Conservation (phyloP, 176 grass and related monocot genomes). For the Phoenix dactylifera region DNA sequence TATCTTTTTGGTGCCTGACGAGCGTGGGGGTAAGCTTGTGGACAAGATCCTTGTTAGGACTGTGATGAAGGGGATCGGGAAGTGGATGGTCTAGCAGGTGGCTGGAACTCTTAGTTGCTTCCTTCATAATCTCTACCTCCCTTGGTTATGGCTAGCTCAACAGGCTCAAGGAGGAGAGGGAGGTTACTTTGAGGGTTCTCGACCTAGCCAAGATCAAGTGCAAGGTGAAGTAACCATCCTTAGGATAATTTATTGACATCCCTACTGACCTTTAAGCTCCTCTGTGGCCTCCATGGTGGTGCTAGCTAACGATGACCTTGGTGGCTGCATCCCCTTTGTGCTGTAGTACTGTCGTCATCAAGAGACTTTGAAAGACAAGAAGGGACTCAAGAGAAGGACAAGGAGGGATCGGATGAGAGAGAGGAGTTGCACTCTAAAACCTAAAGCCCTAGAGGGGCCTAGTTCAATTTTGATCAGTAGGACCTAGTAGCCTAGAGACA, state of each 20-base stretch:
- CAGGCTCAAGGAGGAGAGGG: conserved; percentile 80
- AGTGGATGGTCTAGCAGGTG: conserved; percentile 84
- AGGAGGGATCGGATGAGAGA: too few species aligned
- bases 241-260: conserved; percentile 27
- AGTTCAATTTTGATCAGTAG: too few species aligned
- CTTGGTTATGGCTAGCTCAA: conserved; percentile 55
- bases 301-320: too few species aligned
- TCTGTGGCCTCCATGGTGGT: too few species aligned
- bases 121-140: conserved; percentile 59
- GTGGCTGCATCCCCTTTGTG: too few species aligned
- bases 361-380: too few species aligned
- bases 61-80: conserved; percentile 80
- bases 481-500: too few species aligned
- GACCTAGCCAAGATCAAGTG: conserved; percentile 51
- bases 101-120: conserved; percentile 70
- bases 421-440: too few species aligned
- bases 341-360: too few species aligned
- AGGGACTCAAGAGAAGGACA: too few species aligned
- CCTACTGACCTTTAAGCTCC: too few species aligned
- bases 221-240: not conserved
- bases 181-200: conserved; percentile 42
- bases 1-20: conserved; percentile 57
- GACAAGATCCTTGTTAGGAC: conserved; percentile 92
- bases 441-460: too few species aligned
- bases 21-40: conserved; percentile 36